Conservation (phyloP, 1,284 basidiomycete genomes). For the Chalciporus piperatoides region DNA sequence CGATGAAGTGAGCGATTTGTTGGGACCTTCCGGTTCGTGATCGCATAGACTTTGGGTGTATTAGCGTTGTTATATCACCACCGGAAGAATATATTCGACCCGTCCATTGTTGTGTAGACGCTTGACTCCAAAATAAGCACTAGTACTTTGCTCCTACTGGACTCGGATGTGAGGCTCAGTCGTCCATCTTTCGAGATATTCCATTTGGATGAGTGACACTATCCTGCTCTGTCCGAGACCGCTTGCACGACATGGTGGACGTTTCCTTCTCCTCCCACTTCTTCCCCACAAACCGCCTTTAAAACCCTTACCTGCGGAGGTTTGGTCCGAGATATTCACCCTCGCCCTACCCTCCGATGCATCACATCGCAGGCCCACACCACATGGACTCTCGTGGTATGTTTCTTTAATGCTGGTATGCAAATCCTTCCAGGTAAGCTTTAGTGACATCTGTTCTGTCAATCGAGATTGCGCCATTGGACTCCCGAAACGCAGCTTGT, state of each 20-base stretch:
- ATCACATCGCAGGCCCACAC: conserved; percentile 15
- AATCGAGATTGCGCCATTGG: conserved; percentile 5
- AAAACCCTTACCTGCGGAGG: conserved; percentile 61
- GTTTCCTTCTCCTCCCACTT: conserved; percentile 63
- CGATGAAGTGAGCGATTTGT: conserved; percentile 67
- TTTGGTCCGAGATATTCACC: conserved; percentile 64
- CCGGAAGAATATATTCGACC: neutral
- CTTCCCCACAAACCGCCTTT: conserved; percentile 49
- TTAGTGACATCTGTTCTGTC: neutral
- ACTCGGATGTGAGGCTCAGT: neutral
- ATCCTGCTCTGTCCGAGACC: conserved; percentile 48
- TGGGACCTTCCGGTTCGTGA: conserved; percentile 22
- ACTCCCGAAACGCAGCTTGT: neutral
- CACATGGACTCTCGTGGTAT: conserved; percentile 27
- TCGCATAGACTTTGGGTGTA: neutral
- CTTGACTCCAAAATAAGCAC: neutral
- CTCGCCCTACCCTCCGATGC: conserved; percentile 40
- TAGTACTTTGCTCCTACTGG: too few relatives aligned
- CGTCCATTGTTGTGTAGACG: neutral
- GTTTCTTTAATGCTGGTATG: conserved; percentile 57
- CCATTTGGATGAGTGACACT: conserved; percentile 26
- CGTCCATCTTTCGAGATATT: neutral
- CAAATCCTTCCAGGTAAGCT: conserved; percentile 67
- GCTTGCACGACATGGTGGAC: conserved; percentile 50
- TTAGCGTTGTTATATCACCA: neutral